Conservation (phyloP, 2,329 filamentous ascomycete species). For the Thermomyces lanuginosus region DNA sequence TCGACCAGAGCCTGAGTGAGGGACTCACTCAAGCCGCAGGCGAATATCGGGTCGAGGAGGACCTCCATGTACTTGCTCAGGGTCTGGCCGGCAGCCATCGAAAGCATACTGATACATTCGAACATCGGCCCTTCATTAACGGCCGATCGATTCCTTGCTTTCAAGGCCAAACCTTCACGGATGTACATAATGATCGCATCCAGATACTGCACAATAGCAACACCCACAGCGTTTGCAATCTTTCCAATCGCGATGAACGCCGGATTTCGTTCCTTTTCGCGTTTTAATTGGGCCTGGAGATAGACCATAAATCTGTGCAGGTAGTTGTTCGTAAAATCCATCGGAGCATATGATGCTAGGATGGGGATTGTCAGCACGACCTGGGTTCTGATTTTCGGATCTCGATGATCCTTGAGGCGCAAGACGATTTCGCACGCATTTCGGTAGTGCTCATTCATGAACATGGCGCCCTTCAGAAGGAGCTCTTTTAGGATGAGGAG, state of each 20-base stretch:
- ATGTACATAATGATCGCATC: constrained; percentile 91
- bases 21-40: constrained; percentile 83
- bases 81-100: constrained; percentile 86
- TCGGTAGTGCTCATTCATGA: constrained; percentile 89
- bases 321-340: constrained; percentile 74
- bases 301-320: constrained; percentile 96
- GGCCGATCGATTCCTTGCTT: constrained; percentile 47
- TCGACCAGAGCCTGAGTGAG: constrained; percentile 91
- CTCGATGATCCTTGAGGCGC: constrained; percentile 82
- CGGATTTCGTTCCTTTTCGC: constrained; percentile 83
- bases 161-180: constrained; percentile 70
- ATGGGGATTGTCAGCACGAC: constrained; percentile 85
- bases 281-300: constrained; percentile 81
- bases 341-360: constrained; percentile 78
- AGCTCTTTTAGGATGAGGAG: constrained; percentile 84
- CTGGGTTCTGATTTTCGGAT: constrained; percentile 71
- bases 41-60: constrained; percentile 87
- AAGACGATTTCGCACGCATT: constrained; percentile 87
- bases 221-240: constrained; percentile 90
- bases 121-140: constrained; percentile 63
- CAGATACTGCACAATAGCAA: constrained; percentile 83
- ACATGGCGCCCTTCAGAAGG: constrained; percentile 91
- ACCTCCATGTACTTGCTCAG: constrained; percentile 98
- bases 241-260: constrained; percentile 93
- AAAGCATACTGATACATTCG: constrained; percentile 92